Conservation (phyloP, 306 rosid genomes). For the Trifolium fragiferum region DNA sequence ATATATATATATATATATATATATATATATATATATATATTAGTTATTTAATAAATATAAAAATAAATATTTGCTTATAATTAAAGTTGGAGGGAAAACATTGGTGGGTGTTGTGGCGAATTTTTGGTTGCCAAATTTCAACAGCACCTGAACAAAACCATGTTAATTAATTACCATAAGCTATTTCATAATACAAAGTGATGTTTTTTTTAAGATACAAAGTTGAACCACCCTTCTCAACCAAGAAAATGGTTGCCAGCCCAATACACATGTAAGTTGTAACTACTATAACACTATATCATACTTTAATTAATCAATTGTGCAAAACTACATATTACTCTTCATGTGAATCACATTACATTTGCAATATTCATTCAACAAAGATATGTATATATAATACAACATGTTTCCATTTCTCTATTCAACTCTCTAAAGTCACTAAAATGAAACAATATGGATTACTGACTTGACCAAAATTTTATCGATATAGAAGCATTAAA, state of each 20-base stretch:
- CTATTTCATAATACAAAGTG: constrained; percentile 7
- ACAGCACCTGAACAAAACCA: constrained; percentile 46
- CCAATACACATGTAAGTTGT: constrained; percentile 8
- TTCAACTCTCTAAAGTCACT: constrained; percentile 16
- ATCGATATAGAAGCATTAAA: constrained; percentile 7
- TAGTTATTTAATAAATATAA: no score
- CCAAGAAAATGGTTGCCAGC: constrained; percentile 47
- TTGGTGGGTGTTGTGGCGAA: no score
- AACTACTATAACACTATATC: not conserved
- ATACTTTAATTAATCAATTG: constrained; percentile 11
- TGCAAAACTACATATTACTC: not conserved
- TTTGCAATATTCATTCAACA: not conserved
- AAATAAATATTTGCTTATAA: no score
- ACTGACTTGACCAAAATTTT: not conserved
- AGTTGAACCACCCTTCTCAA: constrained; percentile 51
- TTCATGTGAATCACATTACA: constrained; percentile 32
- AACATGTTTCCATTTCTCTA: constrained; percentile 22
- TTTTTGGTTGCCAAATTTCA: constrained; percentile 68
- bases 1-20: no score
- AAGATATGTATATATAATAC: not conserved
- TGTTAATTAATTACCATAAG: constrained; percentile 38
- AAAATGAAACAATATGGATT: not conserved
- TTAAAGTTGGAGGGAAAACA: no score
- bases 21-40: no score
- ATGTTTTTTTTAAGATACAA: constrained; percentile 26